A percentile compares a stretch with the other conserved stretches of the same genome.
Evolutionary conservation across 495 filamentous ascomycete genomes (phyloP).

Genomic region (Choiromyces venosus): DNA sequence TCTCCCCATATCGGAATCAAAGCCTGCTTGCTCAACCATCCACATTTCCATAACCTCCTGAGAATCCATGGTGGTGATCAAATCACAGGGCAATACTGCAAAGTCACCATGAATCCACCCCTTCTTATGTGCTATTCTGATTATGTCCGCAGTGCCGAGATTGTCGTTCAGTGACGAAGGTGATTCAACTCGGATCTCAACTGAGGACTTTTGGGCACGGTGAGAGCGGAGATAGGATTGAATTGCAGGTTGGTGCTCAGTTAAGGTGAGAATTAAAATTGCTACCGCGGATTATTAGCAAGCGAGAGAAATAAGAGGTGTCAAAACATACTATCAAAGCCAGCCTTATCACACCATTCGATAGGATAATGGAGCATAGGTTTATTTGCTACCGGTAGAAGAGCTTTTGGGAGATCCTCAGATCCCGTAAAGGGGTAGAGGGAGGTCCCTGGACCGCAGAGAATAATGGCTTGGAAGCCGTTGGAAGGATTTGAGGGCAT

Average conservation of each 20-base stretch:
- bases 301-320: slow-evolving; percentile 1
- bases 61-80: slow-evolving; percentile 83
- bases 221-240: slow-evolving; percentile 41
- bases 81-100: slow-evolving; percentile 84
- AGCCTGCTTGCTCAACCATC: slow-evolving; percentile 76
- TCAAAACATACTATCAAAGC: slow-evolving; percentile 34
- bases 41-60: slow-evolving; percentile 78
- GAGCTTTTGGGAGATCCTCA: slow-evolving; percentile 82
- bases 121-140: slow-evolving; percentile 53
- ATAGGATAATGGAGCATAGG: slow-evolving; percentile 95
- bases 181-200: slow-evolving; percentile 37
- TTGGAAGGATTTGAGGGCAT: slow-evolving; percentile 52
- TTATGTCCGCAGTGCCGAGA: slow-evolving; percentile 75
- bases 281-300: slow-evolving; percentile 17
- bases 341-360: slow-evolving; percentile 61
- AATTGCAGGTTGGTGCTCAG: slow-evolving; percentile 38
- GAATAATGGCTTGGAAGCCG: slow-evolving; percentile 87
- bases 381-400: slow-evolving; percentile 86
- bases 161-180: slow-evolving; percentile 40
- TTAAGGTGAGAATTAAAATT: slow-evolving; percentile 39
- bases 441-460: slow-evolving; percentile 85
- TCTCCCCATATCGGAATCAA: slow-evolving; percentile 48
- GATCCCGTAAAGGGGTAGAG: slow-evolving; percentile 89
- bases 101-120: slow-evolving; percentile 71
- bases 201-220: slow-evolving; percentile 41